These are phyloP conservation scores for Gliomastix tumulicola DNA, from an alignment of 2,329 filamentous ascomycete species.

Conservation along the genomic window DNA sequence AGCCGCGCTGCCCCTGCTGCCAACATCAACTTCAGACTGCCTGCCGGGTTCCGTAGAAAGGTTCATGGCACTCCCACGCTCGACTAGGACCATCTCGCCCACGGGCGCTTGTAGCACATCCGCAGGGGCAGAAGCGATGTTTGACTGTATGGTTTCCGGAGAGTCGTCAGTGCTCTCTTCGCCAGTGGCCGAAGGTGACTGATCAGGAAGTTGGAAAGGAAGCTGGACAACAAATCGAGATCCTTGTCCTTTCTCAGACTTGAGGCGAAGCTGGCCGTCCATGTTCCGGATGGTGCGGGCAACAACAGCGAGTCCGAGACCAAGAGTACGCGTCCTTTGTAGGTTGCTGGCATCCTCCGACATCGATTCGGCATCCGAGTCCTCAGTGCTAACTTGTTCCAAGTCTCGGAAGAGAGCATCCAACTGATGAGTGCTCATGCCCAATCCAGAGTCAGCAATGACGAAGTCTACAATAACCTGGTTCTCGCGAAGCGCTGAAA, in stretches of 20 bases:
- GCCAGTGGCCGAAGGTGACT: slow-evolving; percentile 17
- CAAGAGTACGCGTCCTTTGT: slow-evolving; percentile 45
- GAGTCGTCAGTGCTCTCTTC: slow-evolving; percentile 3
- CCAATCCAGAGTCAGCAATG: slow-evolving; percentile 68
- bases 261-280: slow-evolving; percentile 79
- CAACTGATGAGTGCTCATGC: slow-evolving; percentile 57
- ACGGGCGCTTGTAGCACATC: slow-evolving; percentile 21
- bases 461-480: slow-evolving; percentile 66
- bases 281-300: slow-evolving; percentile 82
- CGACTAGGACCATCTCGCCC: slow-evolving; percentile 57
- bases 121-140: slow-evolving; percentile 10
- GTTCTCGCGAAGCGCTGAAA: slow-evolving; percentile 38
- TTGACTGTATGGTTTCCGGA: slow-evolving; percentile 4
- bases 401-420: slow-evolving; percentile 52
- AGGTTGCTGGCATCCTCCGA: slow-evolving; percentile 15
- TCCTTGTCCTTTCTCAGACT: slow-evolving; percentile 76
- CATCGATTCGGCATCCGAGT: slow-evolving; percentile 11
- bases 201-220: slow-evolving; percentile 58
- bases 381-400: slow-evolving; percentile 48
- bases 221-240: slow-evolving; percentile 77
- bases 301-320: slow-evolving; percentile 82
- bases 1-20: slow-evolving; percentile 10
- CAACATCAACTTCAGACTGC: not conserved
- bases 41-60: slow-evolving; percentile 7
- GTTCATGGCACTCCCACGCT: slow-evolving; percentile 27